These are phyloP conservation scores for Miamiensis avidus DNA, from an alignment of 169 alveolate species.

Conservation along the genomic window DNA sequence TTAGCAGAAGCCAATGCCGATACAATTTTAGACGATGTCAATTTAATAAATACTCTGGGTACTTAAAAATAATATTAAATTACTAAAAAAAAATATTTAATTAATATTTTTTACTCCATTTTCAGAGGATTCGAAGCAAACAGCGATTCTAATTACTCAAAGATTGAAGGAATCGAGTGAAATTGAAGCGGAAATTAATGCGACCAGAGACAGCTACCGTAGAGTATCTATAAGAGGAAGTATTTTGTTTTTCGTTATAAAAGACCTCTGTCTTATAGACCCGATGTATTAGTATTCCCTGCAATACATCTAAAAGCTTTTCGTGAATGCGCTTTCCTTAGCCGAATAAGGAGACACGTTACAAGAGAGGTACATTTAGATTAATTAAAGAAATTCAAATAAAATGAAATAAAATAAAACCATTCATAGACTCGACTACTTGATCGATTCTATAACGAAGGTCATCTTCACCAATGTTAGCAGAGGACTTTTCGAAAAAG, in stretches of 20 bases:
- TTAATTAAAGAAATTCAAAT: no score
- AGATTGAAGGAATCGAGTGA: slow-evolving; percentile 30
- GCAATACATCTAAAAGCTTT: slow-evolving; percentile 84
- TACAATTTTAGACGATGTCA: slow-evolving; percentile 90
- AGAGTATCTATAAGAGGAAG: slow-evolving; percentile 88
- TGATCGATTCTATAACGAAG: slow-evolving; percentile 74
- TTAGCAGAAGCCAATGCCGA: slow-evolving; percentile 80
- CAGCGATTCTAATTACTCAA: slow-evolving; percentile 57
- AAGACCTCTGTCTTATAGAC: slow-evolving; percentile 83
- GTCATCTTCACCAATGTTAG: slow-evolving; percentile 78
- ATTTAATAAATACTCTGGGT: slow-evolving; percentile 84
- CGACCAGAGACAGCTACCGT: slow-evolving; percentile 80
- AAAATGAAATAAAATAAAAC: no score
- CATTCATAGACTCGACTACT: slow-evolving; percentile 40
- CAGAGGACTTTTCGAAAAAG: slow-evolving; percentile 87
- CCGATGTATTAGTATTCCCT: slow-evolving; percentile 90
- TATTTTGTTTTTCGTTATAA: slow-evolving; percentile 84
- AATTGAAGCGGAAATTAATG: slow-evolving; percentile 73
- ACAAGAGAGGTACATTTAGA: slow-evolving; percentile 46
- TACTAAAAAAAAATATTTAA: no score
- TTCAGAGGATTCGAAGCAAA: slow-evolving; percentile 80
- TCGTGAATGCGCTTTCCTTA: slow-evolving; percentile 66
- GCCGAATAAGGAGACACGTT: slow-evolving; percentile 50
- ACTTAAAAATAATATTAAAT: no score
- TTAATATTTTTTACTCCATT: no score